These are phyloP conservation scores for Agrocybe praecox DNA, from an alignment of 768 basidiomycete genomes.

Conservation along the genomic window DNA sequence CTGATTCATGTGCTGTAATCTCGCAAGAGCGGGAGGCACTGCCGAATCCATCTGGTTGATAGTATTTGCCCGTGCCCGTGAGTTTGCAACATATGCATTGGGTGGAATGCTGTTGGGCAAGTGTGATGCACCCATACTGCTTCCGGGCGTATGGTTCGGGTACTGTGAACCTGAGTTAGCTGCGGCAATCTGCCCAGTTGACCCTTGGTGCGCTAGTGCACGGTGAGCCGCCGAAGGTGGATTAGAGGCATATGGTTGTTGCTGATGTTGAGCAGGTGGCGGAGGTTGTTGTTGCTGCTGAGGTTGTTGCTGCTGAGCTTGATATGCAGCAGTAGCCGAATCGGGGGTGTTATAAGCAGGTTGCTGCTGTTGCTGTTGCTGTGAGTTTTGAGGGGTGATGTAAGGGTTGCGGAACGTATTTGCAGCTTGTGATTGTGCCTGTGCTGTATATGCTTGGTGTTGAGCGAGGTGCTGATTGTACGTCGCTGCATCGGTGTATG, in stretches of 20 bases:
- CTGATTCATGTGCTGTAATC: constrained; percentile 87
- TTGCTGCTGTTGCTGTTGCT: constrained; percentile 36
- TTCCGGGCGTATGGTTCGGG: constrained; percentile 31
- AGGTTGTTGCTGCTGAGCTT: constrained; percentile 30
- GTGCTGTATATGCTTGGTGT: constrained; percentile 91
- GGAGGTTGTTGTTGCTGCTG: constrained; percentile 27
- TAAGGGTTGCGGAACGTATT: constrained; percentile 83
- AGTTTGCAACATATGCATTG: constrained; percentile 68
- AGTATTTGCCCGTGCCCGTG: constrained; percentile 86
- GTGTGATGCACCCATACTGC: constrained; percentile 34
- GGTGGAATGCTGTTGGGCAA: constrained; percentile 58
- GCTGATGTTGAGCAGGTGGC: constrained; percentile 24
- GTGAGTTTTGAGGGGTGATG: constrained; percentile 53
- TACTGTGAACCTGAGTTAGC: constrained; percentile 34
- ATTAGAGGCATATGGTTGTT: constrained; percentile 35
- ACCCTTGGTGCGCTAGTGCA: constrained; percentile 49
- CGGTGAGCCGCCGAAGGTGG: constrained; percentile 39
- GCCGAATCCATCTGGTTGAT: constrained; percentile 84
- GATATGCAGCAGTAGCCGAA: constrained; percentile 23
- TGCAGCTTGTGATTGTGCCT: constrained; percentile 78
- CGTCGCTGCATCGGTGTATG: constrained; percentile 88
- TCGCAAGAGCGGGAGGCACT: constrained; percentile 92
- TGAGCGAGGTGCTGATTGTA: constrained; percentile 96
- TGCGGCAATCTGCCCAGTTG: constrained; percentile 46
- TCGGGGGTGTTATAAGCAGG: constrained; percentile 26